Conservation (phyloP, 805 yeast species). For the Saitoella complicata region DNA sequence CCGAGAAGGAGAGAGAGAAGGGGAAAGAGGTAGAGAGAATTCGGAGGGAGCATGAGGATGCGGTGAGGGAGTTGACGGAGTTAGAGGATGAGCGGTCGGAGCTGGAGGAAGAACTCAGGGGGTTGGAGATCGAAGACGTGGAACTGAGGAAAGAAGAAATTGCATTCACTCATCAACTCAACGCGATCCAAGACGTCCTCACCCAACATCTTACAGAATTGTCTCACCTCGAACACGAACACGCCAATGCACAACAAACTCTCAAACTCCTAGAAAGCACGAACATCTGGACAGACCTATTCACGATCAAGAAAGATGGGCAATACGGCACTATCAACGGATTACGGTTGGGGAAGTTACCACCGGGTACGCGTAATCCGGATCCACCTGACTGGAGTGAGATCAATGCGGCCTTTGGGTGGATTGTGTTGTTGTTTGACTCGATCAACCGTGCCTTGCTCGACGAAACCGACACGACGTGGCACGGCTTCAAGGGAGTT, state of each 20-base stretch:
- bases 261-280: slow-evolving; percentile 55
- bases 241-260: not conserved
- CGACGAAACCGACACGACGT: not conserved
- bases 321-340: slow-evolving; percentile 4
- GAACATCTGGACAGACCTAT: slow-evolving; percentile 71
- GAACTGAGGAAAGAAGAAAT: slow-evolving; percentile 28
- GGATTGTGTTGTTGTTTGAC: not conserved
- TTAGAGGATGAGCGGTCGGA: slow-evolving; percentile 26
- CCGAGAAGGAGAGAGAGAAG: slow-evolving; percentile 29
- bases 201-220: too few species aligned
- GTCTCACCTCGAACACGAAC: not conserved
- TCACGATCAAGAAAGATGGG: slow-evolving; percentile 33
- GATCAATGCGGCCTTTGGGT: slow-evolving; percentile 3
- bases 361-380: not conserved
- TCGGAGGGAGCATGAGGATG: slow-evolving; percentile 28
- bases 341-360: slow-evolving; percentile 2
- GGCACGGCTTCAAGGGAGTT: not conserved
- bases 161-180: not conserved
- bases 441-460: not conserved
- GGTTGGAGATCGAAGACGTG: slow-evolving; percentile 23
- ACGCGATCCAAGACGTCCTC: not conserved
- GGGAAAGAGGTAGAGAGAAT: slow-evolving; percentile 32
- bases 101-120: slow-evolving; percentile 33
- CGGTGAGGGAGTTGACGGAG: slow-evolving; percentile 21
- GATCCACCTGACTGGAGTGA: not conserved